Evolutionary conservation across 2,329 filamentous ascomycete species (phyloP), one percentile per base, ranked within the genome.

Genomic region (Sarocladium strictum): DNA sequence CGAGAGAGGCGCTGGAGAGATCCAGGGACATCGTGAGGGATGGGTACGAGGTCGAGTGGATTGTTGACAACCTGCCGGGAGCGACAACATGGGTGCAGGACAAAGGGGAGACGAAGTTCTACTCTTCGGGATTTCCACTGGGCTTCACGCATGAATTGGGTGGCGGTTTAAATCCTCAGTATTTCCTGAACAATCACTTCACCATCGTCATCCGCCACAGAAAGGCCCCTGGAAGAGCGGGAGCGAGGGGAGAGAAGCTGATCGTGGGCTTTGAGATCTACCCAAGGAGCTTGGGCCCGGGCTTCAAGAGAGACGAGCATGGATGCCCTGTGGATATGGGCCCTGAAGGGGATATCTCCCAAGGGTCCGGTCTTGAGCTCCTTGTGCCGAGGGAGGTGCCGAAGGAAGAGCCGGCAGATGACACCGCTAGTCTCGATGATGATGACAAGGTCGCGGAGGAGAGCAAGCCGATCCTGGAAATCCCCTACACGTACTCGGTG

Each of bases 181-280:
- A 86, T 67, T 92, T 85, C 62, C 79, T 96, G 62, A 89, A 96
- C 73, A 96, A 96, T 66, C 91, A 96, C 67, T 84, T 92, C 62
- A 94, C 89, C 2, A 83, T 96, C 53, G 87, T 95, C 43, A 83
- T 96, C 55, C 85, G 89, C 54, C 90, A 89, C 70, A 84, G 89
- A 58, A 78, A 78, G 52, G 89, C 88, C 1, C 81, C 87, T 1
- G 87, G 87, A 11, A 78, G 74, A 58, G 85, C 82, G 3, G 88
- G 87, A 27, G 78, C 84, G 17, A 78, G 80, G 43, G 87, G 88
- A 51, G 86, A 84, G 59, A 91, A 89, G 70, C 84, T 94, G 37
- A 81, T 96, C 59, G 88, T 95, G 19, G 90, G 89, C 0, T 96
- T 96, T 64, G 90, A 96, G 71, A 86, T 96, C 24, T 96, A 94